Base-by-base conservation (phyloP, 345 rosid species). In the Ceriops zippeliana region DNA sequence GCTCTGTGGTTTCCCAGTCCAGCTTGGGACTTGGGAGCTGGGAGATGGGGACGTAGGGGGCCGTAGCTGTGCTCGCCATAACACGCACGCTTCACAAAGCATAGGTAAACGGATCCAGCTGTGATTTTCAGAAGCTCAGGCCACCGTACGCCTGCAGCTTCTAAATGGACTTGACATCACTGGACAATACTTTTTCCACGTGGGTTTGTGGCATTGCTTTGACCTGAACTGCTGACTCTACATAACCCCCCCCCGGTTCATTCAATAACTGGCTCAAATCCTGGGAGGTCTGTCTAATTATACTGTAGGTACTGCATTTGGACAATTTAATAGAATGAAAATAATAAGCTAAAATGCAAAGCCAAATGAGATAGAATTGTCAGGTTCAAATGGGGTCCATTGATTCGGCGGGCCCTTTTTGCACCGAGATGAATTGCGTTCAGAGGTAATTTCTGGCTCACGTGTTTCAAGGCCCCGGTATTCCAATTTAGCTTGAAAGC, bases 381-480 rank as follows among this genome's bases (percentile, higher is more conserved):
- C 53, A 19, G 32, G 11, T 35, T 8, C 34, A 5, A 31, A 31
- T 31, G 34, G 71, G 37, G 76, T 60, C 71, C 69, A 64, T 56
- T 38, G 76, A 80, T 80, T 76, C 76, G 62, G 76, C 47, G 69
- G 76, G 78, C 46, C 83, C 81, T 70, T 70, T 19, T 0, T 8
- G 27, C 20, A 5, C 13, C 37, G 22, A 34, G 1, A 49, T 26
- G 8, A 54, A 54, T 9, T 22, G 8, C 17, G 6, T 22, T 2
- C 58, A 3, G 58, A 54, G 2, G 5, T n/a, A 53, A 7, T 53
- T 21, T 21, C 26, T 8, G 13, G 11, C 27, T 53, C 27, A 6
- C 58, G 3, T 21, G 27, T 20, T n/a, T 27, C 27, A 2, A 7
- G 58, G 21, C 58, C 13, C 58, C 0, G 27, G 58, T 8, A 21